Base-by-base conservation (phyloP, 2,329 filamentous ascomycete genomes). In the Penicillium sp. region DNA sequence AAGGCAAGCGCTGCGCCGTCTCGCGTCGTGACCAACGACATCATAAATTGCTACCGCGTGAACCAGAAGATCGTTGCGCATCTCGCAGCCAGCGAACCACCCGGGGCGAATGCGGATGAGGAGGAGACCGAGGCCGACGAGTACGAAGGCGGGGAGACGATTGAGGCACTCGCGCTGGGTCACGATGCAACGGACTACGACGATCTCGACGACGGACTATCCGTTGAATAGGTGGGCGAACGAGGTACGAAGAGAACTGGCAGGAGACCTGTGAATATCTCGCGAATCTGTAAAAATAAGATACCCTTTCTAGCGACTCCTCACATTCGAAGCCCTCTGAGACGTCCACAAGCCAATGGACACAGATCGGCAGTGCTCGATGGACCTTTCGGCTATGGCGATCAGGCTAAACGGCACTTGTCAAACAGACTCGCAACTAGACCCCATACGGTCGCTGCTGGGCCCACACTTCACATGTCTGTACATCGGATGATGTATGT, bases 21-120 rank as follows among this genome's bases (percentile, higher is more conserved):
- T 2, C 56, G 62, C 7, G 45, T 44, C 2, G 50, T 65, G 11
- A 49, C 48, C 2, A 51, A 60, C 35, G 53, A 57, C 5, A 45
- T 63, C 3, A 34, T 64, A 5, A 48, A 56, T 9, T 59, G 53
- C 38, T 63, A 60, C 30, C 54, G 54, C n/a, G 51, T 64, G 10
- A 64, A 59, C 34, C 56, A 54, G 42, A 64, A 59, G 43, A 49
- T 48, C 30, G 53, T 62, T 8, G 41, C 53, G 4, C 57, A 54
- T 15, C 43, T 65, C 8, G 52, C 52, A 0, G 53, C 53, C 1
- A 48, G 41, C 15, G 54, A 59, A n/a, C 35, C 43, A 0, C 36
- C 36, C 0, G 53, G 26, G 7, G 48, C 54, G 9, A 46, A 46
- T 28, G 37, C 36, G 3, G 41, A 35, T 11, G 36, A 36, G 5